Conservation (phyloP, 768 basidiomycete genomes). For the Leccinum olivaceopallidum region DNA sequence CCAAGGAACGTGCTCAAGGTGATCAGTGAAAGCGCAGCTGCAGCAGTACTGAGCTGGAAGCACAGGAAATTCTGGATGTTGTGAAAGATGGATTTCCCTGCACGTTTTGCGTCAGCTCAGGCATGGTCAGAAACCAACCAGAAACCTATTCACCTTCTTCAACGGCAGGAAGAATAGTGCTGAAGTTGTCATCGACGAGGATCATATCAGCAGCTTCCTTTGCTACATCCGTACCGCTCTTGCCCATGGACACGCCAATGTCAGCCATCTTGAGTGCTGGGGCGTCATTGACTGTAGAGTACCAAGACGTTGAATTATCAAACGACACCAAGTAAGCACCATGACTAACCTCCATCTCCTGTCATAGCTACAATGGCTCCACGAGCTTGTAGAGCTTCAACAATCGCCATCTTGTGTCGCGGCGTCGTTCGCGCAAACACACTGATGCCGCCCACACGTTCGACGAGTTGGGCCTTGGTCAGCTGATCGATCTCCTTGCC, state of each 20-base stretch:
- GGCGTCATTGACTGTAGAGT: constrained; percentile 80
- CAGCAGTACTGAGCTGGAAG: constrained; percentile 98
- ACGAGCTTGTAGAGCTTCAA: constrained; percentile 88
- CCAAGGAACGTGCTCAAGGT: constrained; percentile 91
- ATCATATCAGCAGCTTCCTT: constrained; percentile 98
- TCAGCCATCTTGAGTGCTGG: constrained; percentile 98
- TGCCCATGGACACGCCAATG: constrained; percentile 97
- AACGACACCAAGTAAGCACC: constrained; percentile 18
- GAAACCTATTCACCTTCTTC: constrained; percentile 68
- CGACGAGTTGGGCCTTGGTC: constrained; percentile 76
- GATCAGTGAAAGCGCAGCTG: constrained; percentile 92
- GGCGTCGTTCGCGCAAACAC: constrained; percentile 97
- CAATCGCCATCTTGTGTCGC: constrained; percentile 96
- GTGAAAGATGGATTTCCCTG: constrained; percentile 96
- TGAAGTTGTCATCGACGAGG: constrained; percentile 96
- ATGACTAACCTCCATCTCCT: constrained; percentile 84
- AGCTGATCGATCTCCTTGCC: constrained; percentile 86
- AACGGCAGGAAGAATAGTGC: constrained; percentile 89
- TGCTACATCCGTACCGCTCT: constrained; percentile 97
- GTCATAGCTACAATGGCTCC: constrained; percentile 97
- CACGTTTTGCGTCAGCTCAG: constrained; percentile 1
- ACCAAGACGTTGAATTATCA: not conserved
- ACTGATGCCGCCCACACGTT: constrained; percentile 76
- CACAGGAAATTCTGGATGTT: constrained; percentile 98
- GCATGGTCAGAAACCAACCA: not conserved